These are phyloP conservation scores for Populus ilicifolia DNA, from an alignment of 345 rosid genomes.

Conservation along the genomic window DNA sequence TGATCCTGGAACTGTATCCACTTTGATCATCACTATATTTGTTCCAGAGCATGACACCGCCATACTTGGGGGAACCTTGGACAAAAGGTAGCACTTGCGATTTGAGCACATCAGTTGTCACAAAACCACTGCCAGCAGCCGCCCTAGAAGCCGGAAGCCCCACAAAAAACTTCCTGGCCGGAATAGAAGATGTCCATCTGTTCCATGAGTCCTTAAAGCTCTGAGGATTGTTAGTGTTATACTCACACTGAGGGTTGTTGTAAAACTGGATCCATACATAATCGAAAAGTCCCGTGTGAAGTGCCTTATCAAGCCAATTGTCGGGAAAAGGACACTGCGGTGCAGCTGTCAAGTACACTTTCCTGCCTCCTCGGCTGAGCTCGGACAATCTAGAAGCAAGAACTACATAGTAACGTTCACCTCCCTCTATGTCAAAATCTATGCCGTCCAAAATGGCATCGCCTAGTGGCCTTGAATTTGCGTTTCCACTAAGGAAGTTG, in stretches of 20 bases:
- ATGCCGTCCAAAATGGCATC: neutral
- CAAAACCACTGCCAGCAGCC: conserved; percentile 23
- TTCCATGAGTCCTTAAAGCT: conserved; percentile 15
- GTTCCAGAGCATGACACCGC: conserved; percentile 19
- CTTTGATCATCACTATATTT: neutral
- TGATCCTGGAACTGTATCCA: neutral
- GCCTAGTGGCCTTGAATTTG: neutral
- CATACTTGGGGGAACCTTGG: conserved; percentile 14
- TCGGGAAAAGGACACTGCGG: conserved; percentile 3
- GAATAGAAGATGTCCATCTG: neutral
- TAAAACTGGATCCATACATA: conserved; percentile 5
- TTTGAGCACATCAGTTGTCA: neutral
- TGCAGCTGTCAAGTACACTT: conserved; percentile 11
- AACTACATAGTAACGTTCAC: neutral
- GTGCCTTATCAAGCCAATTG: neutral
- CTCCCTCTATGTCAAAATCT: conserved; percentile 8
- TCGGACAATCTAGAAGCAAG: neutral
- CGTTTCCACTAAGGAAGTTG: neutral
- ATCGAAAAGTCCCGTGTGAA: neutral
- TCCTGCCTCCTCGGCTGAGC: neutral
- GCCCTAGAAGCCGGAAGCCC: conserved; percentile 20
- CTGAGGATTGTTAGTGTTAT: neutral
- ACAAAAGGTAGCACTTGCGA: conserved; percentile 19
- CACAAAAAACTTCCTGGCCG: conserved; percentile 2
- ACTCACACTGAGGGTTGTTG: conserved; percentile 24